These are phyloP conservation scores for Penicillium sp. DNA, from an alignment of 2,329 filamentous ascomycete species.

Conservation along the genomic window DNA sequence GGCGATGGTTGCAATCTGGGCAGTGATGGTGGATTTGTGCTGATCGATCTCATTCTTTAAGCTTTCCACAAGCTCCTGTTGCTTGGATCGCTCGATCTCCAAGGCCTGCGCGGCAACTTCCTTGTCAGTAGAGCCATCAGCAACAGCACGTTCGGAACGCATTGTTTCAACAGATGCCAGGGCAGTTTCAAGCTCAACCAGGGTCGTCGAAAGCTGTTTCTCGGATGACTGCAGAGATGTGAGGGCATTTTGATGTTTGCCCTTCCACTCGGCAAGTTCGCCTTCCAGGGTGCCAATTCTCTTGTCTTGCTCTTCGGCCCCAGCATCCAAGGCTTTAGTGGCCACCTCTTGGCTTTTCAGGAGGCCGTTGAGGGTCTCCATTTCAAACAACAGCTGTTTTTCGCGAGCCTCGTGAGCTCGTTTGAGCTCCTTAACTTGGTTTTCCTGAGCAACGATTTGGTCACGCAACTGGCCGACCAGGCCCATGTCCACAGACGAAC, in stretches of 20 bases:
- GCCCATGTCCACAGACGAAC: conserved; percentile 85
- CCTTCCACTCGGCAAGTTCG: conserved; percentile 76
- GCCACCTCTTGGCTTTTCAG: conserved; percentile 47
- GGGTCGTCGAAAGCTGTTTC: conserved; percentile 70
- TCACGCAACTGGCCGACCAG: conserved; percentile 85
- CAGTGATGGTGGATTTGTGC: conserved; percentile 74
- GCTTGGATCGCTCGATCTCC: conserved; percentile 58
- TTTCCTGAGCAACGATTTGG: conserved; percentile 85
- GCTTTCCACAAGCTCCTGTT: conserved; percentile 63
- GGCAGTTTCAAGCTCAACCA: conserved; percentile 73
- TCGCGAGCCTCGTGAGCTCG: conserved; percentile 75
- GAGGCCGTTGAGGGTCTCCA: conserved; percentile 68
- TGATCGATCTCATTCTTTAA: conserved; percentile 78
- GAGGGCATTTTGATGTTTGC: conserved; percentile 73
- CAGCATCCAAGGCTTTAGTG: conserved; percentile 38
- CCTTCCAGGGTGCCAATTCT: conserved; percentile 69
- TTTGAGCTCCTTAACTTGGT: conserved; percentile 74
- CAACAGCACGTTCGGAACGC: conserved; percentile 45
- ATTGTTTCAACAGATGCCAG: conserved; percentile 58
- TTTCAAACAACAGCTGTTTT: conserved; percentile 71
- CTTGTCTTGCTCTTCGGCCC: conserved; percentile 53
- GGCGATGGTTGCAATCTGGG: conserved; percentile 70
- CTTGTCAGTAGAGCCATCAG: conserved; percentile 37
- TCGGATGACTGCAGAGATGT: conserved; percentile 74
- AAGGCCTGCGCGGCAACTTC: conserved; percentile 50